Evolutionary conservation across 2,329 filamentous ascomycete genomes (phyloP).

Genomic region (Apiospora rasikravindrae): DNA sequence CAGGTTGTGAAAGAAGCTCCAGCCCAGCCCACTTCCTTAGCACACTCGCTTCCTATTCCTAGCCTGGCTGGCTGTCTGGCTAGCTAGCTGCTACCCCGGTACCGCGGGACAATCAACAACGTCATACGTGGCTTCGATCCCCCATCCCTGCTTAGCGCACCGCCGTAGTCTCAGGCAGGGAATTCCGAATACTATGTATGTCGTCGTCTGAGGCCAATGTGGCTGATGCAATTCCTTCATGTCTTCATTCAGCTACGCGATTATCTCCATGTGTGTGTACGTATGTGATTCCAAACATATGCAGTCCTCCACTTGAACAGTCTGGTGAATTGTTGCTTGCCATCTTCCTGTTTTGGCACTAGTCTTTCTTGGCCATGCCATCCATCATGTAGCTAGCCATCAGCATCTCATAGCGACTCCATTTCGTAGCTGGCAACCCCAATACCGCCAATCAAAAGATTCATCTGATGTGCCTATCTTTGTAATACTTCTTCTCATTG

Average conservation of each 20-base stretch:
- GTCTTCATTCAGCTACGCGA: not conserved
- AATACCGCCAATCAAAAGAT: not conserved
- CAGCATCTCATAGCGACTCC: not conserved
- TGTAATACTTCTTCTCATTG: not conserved
- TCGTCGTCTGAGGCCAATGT: not conserved
- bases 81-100: constrained; percentile 12
- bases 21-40: constrained; percentile 15
- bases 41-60: not conserved
- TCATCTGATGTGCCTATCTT: not conserved
- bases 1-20: constrained; percentile 12
- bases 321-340: not conserved
- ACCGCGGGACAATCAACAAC: constrained; percentile 24
- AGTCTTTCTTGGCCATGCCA: not conserved
- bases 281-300: not conserved
- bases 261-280: not conserved
- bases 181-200: too few relatives aligned
- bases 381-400: not conserved
- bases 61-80: constrained; percentile 15
- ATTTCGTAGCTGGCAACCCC: not conserved
- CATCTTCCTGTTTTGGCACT: not conserved
- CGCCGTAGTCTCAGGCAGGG: not conserved
- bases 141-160: not conserved
- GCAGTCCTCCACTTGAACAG: not conserved
- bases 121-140: constrained; percentile 26
- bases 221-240: constrained; percentile 8